phyloP scores from a whole-genome alignment of 2,329 filamentous ascomycete species.

The Colletotrichum nymphaeae region DNA sequence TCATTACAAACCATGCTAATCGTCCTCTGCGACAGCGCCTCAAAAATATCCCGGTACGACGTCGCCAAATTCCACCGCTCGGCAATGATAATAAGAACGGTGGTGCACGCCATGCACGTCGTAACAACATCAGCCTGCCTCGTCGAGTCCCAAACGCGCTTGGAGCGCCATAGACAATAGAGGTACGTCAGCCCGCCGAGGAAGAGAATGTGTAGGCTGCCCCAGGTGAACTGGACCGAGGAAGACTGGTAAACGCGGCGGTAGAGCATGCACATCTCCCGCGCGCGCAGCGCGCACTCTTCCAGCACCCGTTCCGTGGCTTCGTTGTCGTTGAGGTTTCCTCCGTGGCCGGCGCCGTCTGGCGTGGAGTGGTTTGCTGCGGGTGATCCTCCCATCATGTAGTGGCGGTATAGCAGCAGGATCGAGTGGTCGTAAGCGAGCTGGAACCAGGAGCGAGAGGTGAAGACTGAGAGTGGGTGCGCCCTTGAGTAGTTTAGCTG shows the following conservation, averaged over 20 bases:
- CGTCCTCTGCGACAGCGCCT: slow-evolving; percentile 42
- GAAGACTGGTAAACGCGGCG: slow-evolving; percentile 45
- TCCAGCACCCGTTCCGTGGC: slow-evolving; percentile 20
- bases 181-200: slow-evolving; percentile 48
- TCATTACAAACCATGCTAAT: slow-evolving; percentile 42
- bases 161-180: slow-evolving; percentile 36
- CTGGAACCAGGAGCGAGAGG: slow-evolving; percentile 50
- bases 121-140: slow-evolving; percentile 39
- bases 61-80: slow-evolving; percentile 47
- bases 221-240: slow-evolving; percentile 43
- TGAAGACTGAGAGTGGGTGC: slow-evolving; percentile 45
- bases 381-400: slow-evolving; percentile 34
- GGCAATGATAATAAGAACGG: slow-evolving; percentile 48
- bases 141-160: slow-evolving; percentile 6
- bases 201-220: slow-evolving; percentile 49
- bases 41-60: slow-evolving; percentile 47
- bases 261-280: slow-evolving; percentile 48
- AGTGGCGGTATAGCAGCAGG: slow-evolving; percentile 49
- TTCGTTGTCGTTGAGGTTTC: slow-evolving; percentile 3
- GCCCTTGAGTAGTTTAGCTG: slow-evolving; percentile 36
- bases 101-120: slow-evolving; percentile 49
- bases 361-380: background rate
- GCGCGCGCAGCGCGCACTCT: slow-evolving; percentile 34
- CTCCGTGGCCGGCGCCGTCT: background rate
- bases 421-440: slow-evolving; percentile 52